phyloP scores from a whole-genome alignment of 1,139 yeast species.

The Saccharomyces hybrid region DNA sequence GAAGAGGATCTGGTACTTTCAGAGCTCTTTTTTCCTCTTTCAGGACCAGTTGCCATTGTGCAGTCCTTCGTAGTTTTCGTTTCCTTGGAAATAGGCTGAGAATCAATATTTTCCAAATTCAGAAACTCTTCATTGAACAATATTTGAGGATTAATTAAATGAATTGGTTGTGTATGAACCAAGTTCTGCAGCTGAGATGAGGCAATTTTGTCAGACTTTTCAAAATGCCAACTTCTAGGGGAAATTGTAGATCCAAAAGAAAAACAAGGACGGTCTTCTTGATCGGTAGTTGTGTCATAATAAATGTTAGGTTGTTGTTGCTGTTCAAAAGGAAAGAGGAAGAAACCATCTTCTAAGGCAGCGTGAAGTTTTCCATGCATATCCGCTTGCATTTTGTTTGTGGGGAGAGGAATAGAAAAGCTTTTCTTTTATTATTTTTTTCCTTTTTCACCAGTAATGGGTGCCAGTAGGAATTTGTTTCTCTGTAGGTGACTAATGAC shows the following conservation, averaged over 20 bases:
- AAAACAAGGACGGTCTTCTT: background rate
- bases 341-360: background rate
- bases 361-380: background rate
- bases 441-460: background rate
- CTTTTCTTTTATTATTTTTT: background rate
- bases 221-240: background rate
- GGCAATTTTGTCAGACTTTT: conserved; percentile 1
- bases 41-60: background rate
- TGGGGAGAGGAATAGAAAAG: background rate
- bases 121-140: background rate
- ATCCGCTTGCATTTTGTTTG: background rate
- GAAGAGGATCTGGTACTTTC: conserved; percentile 6
- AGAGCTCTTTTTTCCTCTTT: background rate
- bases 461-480: background rate
- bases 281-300: background rate
- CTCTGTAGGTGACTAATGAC: background rate
- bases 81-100: conserved; percentile 1
- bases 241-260: background rate
- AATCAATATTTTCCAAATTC: background rate
- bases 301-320: background rate
- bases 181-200: conserved; percentile 3
- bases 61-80: background rate
- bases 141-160: conserved; percentile 1
- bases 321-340: background rate
- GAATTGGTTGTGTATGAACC: conserved; percentile 9